Conservation (phyloP, 495 filamentous ascomycete species). For the Daldinia vernicosa region DNA sequence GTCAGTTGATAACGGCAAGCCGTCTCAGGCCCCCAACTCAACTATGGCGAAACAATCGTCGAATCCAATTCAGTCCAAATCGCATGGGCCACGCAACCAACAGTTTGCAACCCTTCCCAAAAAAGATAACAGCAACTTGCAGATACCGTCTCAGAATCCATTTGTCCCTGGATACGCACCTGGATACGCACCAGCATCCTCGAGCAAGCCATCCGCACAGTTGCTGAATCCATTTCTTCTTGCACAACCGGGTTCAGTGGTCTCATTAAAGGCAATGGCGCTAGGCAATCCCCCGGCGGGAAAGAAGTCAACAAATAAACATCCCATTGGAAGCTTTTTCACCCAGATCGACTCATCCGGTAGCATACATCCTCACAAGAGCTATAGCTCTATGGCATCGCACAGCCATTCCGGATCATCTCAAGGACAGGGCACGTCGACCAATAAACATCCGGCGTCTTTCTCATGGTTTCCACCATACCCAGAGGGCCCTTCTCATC, state of each 20-base stretch:
- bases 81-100: not conserved
- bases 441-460: not conserved
- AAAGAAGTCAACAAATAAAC: not conserved
- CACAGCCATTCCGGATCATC: not conserved
- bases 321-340: constrained; percentile 6
- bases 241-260: too few species aligned
- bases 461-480: not conserved
- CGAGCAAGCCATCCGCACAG: not conserved
- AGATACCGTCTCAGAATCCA: not conserved
- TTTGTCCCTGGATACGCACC: not conserved
- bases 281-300: not conserved
- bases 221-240: not conserved
- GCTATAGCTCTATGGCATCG: not conserved
- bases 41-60: not conserved
- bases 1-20: not conserved
- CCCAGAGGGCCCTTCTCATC: not conserved
- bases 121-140: not conserved
- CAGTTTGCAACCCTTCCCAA: not conserved
- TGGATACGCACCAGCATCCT: not conserved
- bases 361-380: not conserved
- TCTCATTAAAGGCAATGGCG: too few species aligned
- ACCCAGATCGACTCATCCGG: constrained; percentile 11
- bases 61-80: not conserved
- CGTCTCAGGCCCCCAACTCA: not conserved
- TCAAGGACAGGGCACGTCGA: not conserved